Base-by-base conservation (phyloP, 805 yeast species). In the Cephaloascus albidus region DNA sequence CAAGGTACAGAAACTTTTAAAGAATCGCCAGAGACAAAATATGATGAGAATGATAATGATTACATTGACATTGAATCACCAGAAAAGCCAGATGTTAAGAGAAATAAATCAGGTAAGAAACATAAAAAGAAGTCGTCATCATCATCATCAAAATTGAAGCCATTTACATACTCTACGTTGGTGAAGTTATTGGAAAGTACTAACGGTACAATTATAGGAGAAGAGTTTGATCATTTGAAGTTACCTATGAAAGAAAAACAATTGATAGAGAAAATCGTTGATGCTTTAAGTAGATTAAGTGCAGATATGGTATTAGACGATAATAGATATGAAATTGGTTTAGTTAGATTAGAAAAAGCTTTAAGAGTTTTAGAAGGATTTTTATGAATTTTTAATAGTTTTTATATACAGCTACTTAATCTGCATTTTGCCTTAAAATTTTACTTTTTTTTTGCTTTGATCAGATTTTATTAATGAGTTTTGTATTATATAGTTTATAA, bases 241-340 rank as follows among this genome's bases (percentile, higher is more conserved):
- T 68, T 88, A 46, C 88, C 90, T 8, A 61, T 71, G 0, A 81
- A 81, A 43, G 96, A 88, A 52, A 82, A 84, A 47, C 81, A 76
- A 49, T 67, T 89, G 33, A 66, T 90, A 34, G 97, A 90, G 52
- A 79, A 86, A 57, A 77, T 90, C 37, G 84, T 90, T 3, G 95
- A 88, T 51, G 80, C 94, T 2, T 65, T 90, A 36, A 81, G 93
- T 32, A 71, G 93, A 49, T 70, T 93, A 42, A 87, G 95, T 3
- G 86, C 89, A 39, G 96, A 88, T 53, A 87, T 93, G 85, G 83
- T 88, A 39, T 55, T 85, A 40, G 96, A 90, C 56, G 86, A 86
- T 20, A 76, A 75, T 20, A 76, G 93, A 51, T 81, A 83, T 42
- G 80, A 78, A 14, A 87, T 86, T 44, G 95, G 97, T 10, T 72